Evolutionary conservation across 2,329 filamentous ascomycete species (phyloP).

Genomic region (Curvularia eragrostidis): DNA sequence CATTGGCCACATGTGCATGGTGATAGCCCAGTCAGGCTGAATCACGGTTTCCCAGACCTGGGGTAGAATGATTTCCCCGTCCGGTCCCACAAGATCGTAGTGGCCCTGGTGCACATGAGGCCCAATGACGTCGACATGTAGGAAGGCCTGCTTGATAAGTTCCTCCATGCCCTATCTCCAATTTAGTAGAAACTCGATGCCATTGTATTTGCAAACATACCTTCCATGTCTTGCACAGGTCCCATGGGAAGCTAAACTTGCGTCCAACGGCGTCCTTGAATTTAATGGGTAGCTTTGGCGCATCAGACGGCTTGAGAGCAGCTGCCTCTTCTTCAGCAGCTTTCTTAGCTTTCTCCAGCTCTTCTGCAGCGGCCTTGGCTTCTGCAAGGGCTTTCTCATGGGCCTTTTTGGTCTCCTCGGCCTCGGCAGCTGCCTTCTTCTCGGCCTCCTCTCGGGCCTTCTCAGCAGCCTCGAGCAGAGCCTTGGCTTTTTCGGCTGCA

Average conservation of each 20-base stretch:
- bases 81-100: conserved; percentile 57
- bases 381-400: conserved; percentile 57
- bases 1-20: conserved; percentile 60
- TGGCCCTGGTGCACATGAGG: conserved; percentile 55
- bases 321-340: conserved; percentile 56
- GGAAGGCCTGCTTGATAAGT: conserved; percentile 58
- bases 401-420: conserved; percentile 51
- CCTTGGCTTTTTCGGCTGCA: conserved; percentile 38
- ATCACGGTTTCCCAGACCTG: conserved; percentile 58
- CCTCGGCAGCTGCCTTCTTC: conserved; percentile 38
- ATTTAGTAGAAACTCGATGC: conserved; percentile 60
- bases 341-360: conserved; percentile 56
- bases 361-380: conserved; percentile 53
- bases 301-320: conserved; percentile 55
- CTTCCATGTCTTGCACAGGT: conserved; percentile 41
- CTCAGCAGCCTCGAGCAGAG: conserved; percentile 39
- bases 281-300: conserved; percentile 51
- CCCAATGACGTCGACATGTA: conserved; percentile 55
- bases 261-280: conserved; percentile 44
- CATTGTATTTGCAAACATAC: conserved; percentile 47
- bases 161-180: conserved; percentile 67
- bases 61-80: conserved; percentile 58
- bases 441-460: conserved; percentile 44
- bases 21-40: conserved; percentile 57
- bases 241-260: conserved; percentile 40